Evolutionary conservation across 169 alveolate genomes (phyloP).

Genomic region (Babesia bigemina): DNA sequence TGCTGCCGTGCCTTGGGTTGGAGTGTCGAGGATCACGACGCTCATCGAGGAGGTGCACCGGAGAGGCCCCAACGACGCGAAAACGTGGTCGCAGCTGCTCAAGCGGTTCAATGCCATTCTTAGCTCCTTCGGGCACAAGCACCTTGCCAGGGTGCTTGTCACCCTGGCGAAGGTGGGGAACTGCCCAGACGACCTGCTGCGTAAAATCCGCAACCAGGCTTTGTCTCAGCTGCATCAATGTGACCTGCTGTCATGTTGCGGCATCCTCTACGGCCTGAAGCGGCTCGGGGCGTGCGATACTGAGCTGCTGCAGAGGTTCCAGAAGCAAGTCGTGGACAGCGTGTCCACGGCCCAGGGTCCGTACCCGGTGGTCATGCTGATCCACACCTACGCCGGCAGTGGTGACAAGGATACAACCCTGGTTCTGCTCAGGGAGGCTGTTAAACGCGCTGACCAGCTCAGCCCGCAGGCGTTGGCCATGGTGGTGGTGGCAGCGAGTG

Average conservation of each 20-base stretch:
- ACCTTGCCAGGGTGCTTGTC: constrained; percentile 45
- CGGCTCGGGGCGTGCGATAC: constrained; percentile 38
- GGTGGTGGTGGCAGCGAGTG: constrained; percentile 13
- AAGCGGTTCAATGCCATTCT: constrained; percentile 39
- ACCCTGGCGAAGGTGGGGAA: constrained; percentile 14
- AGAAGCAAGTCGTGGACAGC: constrained; percentile 1
- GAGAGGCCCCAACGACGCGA: constrained; percentile 54
- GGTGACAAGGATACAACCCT: constrained; percentile 33
- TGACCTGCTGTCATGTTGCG: constrained; percentile 65
- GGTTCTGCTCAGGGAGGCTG: constrained; percentile 13
- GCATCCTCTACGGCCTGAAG: constrained; percentile 48
- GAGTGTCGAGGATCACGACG: constrained; percentile 48
- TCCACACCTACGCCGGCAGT: constrained; percentile 4
- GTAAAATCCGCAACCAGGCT: constrained; percentile 20
- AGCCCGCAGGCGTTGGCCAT: constrained; percentile 45
- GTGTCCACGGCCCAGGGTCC: constrained; percentile 37
- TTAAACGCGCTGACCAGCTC: neutral
- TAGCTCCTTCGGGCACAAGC: constrained; percentile 35
- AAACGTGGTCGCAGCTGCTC: constrained; percentile 45
- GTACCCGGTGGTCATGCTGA: constrained; percentile 48
- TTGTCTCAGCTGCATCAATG: constrained; percentile 24
- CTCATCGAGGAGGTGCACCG: constrained; percentile 50
- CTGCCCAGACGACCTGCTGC: constrained; percentile 13
- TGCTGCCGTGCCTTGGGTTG: constrained; percentile 64
- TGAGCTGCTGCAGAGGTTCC: constrained; percentile 10